Conservation (phyloP, 2,329 filamentous ascomycete species). For the Ophiostoma sp. region DNA sequence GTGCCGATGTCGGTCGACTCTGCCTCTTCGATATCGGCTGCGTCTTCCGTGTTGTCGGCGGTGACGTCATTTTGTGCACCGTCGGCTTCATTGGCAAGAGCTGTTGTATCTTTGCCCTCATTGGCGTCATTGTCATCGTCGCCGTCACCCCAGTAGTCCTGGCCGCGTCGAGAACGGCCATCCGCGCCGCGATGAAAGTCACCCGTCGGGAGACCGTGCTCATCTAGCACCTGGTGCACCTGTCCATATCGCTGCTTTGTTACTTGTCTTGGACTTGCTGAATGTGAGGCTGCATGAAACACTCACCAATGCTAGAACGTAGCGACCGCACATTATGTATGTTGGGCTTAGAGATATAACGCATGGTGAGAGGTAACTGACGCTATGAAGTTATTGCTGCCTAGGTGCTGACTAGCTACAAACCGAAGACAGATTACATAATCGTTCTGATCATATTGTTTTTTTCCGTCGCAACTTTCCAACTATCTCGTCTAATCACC, state of each 20-base stretch:
- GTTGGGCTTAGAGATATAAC: too few species aligned
- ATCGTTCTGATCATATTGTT: too few species aligned
- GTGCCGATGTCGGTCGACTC: not conserved
- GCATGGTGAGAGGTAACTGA: too few species aligned
- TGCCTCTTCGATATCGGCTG: slow-evolving; percentile 14
- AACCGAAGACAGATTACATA: too few species aligned
- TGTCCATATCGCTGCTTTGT: slow-evolving; percentile 63
- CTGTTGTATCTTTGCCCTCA: slow-evolving; percentile 27
- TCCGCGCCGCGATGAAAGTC: slow-evolving; percentile 1
- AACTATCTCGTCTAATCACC: too few species aligned
- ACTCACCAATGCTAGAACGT: slow-evolving; percentile 37
- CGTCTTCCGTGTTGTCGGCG: not conserved
- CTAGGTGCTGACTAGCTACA: too few species aligned
- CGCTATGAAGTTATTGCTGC: too few species aligned
- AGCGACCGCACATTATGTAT: slow-evolving; percentile 34
- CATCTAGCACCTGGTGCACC: slow-evolving; percentile 65
- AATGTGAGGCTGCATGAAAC: slow-evolving; percentile 11
- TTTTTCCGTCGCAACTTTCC: too few species aligned
- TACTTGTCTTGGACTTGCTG: not conserved
- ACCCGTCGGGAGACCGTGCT: slow-evolving; percentile 40
- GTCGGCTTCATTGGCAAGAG: not conserved
- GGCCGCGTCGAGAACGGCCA: not conserved
- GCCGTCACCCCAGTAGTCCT: slow-evolving; percentile 49
- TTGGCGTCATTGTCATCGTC: slow-evolving; percentile 62
- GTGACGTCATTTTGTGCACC: not conserved